Base-by-base conservation (phyloP, 805 yeast genomes). In the Saccharomycopsis capsularis region DNA sequence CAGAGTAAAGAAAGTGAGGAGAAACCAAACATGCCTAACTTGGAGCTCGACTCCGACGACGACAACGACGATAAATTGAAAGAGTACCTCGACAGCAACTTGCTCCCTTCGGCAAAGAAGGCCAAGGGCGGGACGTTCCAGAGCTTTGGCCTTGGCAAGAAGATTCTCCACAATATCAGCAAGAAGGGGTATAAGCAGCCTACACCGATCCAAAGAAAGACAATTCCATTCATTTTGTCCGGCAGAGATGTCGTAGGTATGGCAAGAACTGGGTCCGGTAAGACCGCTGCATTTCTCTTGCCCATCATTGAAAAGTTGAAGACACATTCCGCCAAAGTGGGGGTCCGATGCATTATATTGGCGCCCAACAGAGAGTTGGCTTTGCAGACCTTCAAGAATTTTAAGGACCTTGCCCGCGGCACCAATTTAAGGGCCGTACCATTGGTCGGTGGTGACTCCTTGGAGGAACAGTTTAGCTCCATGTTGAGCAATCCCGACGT, bases 211-310 rank as follows among this genome's bases (percentile, higher is more conserved):
- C 99, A 93, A 68, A 75, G 99, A 56, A 93, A 91, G 63, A 83
- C 99, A 2, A 86, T 93, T 51, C 99, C 99, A 0, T 71, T 89
- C 48, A 82, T 93, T 51, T 70, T 93, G 69, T 87, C 85, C 42
- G 84, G 80, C 48, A 75, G 95, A 61, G 99, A 93, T 67, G 95
- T 93, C 38, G 99, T 93, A 15, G 99, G 97, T 62, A 93, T 93
- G 99, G 99, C 99, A 15, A 77, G 99, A 61, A 93, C 99, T 0
- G 99, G 99, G 60, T 86, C 96, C 23, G 99, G 99, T 73, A 93
- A 93, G 63, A 93, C 99, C 0, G 99, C 99, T 6, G 98, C 99
- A 1, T 93, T 93, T 63, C 76, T 87, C 19, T 68, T 93, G 47
- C 99, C 99, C 2, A 73, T 93, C 70, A 74, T 93, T 55, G 97